Evolutionary conservation across 2,329 filamentous ascomycete species (phyloP).

Genomic region (Didymella pinodella): DNA sequence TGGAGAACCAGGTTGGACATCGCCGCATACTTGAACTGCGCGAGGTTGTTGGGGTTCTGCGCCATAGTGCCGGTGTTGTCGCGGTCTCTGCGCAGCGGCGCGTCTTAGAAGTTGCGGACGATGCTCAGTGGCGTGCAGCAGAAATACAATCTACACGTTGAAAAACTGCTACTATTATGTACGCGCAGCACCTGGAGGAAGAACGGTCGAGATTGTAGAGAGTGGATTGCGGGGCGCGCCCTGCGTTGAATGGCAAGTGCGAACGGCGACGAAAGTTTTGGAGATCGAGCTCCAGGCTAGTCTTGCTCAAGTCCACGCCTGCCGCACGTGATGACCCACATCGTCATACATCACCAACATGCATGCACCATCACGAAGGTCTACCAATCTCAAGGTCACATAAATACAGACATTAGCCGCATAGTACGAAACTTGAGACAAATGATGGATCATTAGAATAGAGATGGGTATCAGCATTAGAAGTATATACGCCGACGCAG

Average conservation of each 20-base stretch:
- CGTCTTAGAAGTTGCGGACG: constrained; percentile 12
- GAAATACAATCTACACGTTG: constrained; percentile 17
- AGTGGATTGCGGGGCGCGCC: constrained; percentile 34
- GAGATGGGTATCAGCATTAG: constrained; percentile 20
- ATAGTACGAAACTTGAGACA: neutral
- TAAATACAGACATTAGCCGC: too few relatives aligned
- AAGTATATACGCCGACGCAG: constrained; percentile 10
- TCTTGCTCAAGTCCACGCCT: neutral
- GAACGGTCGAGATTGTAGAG: constrained; percentile 22
- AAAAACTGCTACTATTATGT: constrained; percentile 16
- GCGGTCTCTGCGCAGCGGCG: constrained; percentile 33
- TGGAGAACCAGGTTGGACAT: constrained; percentile 99
- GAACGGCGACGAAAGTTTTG: constrained; percentile 28
- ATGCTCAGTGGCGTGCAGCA: constrained; percentile 6
- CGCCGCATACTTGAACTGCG: constrained; percentile 98
- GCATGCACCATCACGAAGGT: too few relatives aligned
- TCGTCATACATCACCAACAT: neutral
- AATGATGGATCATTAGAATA: neutral
- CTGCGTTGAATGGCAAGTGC: constrained; percentile 30
- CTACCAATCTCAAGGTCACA: too few relatives aligned
- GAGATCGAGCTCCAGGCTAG: constrained; percentile 14
- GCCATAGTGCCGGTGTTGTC: constrained; percentile 36
- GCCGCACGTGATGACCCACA: constrained; percentile 8
- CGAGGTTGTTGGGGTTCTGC: constrained; percentile 69
- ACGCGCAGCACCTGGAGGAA: constrained; percentile 20